A percentile compares a stretch with the other conserved stretches of the same genome.
Conservation (phyloP, 306 rosid genomes). For the Lithocarpus polystachyus region DNA sequence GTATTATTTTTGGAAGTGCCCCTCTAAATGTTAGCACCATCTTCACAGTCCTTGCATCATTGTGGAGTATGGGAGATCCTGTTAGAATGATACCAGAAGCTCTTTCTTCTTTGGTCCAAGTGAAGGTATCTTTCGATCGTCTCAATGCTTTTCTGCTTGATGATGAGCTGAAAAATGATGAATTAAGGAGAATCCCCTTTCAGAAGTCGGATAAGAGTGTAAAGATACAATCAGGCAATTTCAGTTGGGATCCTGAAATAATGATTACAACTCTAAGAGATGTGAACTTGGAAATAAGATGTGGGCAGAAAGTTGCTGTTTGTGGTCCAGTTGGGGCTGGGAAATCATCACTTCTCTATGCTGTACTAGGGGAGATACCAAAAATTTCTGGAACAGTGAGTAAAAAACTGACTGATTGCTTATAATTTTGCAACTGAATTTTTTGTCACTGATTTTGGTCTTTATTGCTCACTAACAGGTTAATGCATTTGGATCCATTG, state of each 20-base stretch:
- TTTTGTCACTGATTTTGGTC: not conserved
- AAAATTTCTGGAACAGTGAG: conserved; percentile 49
- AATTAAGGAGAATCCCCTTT: not conserved
- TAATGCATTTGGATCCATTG: conserved; percentile 49
- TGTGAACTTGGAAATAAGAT: conserved; percentile 21
- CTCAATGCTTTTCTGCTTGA: conserved; percentile 40
- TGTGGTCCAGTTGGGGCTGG: conserved; percentile 56
- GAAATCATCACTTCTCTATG: conserved; percentile 39
- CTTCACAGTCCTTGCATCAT: conserved; percentile 48
- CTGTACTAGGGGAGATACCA: conserved; percentile 46
- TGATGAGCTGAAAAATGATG: conserved; percentile 30
- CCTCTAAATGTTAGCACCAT: conserved; percentile 50
- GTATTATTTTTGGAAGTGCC: conserved; percentile 33
- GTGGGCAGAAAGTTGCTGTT: conserved; percentile 46
- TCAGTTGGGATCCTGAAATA: conserved; percentile 39
- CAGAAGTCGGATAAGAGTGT: conserved; percentile 5
- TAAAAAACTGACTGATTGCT: not conserved
- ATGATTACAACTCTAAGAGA: conserved; percentile 27
- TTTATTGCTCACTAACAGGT: conserved; percentile 39
- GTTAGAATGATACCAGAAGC: conserved; percentile 49
- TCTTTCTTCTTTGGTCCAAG: conserved; percentile 44
- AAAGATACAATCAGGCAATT: conserved; percentile 24
- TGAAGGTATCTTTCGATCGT: conserved; percentile 46
- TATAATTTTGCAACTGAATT: no score
- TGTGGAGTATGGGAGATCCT: conserved; percentile 45